Evolutionary conservation across 2,329 filamentous ascomycete genomes (phyloP), one percentile per base, ranked within the genome.

Genomic region (Colletotrichum eremochloae): DNA sequence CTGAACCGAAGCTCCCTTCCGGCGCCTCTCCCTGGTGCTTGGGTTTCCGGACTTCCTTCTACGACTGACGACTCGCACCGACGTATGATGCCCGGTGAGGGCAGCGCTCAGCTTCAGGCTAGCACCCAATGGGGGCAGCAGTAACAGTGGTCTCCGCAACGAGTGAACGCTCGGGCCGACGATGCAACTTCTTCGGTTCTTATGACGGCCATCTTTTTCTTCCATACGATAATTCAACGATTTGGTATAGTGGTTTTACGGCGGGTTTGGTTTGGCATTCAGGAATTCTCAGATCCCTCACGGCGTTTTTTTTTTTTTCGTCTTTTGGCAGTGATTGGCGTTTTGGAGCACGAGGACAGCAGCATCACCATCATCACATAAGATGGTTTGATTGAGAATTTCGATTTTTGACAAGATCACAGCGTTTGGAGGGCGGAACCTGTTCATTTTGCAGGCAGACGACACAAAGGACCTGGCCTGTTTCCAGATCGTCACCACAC

Each of bases 1-100:
- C 5, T 15, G 29, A 71, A 71, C 50, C 69, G 69, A n/a, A 72
- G 52, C 38, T 72, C 69, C 1, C 15, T 69, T 36, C 69, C 69
- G 24, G 60, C 52, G 15, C 65, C 65, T n/a, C 58, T 33, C 4
- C 65, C 69, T 4, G 53, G 58, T 8, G 56, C 61, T 55, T 72
- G 69, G 69, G 44, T 36, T 12, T 50, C 20, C 33, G 64, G 63
- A 9, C 24, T 20, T 42, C 38, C 64, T 18, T 4, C 64, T 5
- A 14, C 33, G 7, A 33, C 57, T 12, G 68, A 71, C 3, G 68
- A 68, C 36, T 56, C 14, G 18, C 68, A 58, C 9, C 68, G 64
- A 8, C 64, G 56, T 31, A 29, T 44, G 50, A 40, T 52, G 50
- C 50, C n/a, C 12, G 31, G 46, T 3, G 58, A 72, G 31, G 36